Percentiles rank a stretch among this genome's conserved stretches.
These are phyloP conservation scores for Phoenix roebelenii DNA, from an alignment of 176 grass and related monocot genomes.

Conservation along the genomic window DNA sequence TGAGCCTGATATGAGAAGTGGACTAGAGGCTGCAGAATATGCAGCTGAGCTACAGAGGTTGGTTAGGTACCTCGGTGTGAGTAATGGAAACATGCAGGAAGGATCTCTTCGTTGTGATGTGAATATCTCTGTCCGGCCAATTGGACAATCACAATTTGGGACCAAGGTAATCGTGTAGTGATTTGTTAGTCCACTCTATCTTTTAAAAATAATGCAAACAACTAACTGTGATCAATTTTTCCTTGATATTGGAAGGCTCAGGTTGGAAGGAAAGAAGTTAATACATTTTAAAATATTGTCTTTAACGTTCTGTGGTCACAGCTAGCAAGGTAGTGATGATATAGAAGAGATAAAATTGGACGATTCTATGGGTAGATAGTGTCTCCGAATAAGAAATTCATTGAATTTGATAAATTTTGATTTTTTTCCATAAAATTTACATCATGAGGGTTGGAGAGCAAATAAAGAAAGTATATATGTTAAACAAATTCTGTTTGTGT, in stretches of 20 bases:
- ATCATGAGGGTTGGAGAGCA: too few species aligned
- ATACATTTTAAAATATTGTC: background rate
- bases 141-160: slow-evolving; percentile 72
- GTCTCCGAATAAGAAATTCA: too few species aligned
- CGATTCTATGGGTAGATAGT: too few species aligned
- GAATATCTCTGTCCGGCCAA: slow-evolving; percentile 70
- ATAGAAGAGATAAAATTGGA: background rate
- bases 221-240: too few species aligned
- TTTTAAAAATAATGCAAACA: too few species aligned
- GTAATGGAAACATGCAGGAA: slow-evolving; percentile 98
- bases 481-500: too few species aligned
- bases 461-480: too few species aligned
- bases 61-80: slow-evolving; percentile 77
- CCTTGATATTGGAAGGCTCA: background rate
- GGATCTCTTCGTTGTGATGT: slow-evolving; percentile 96
- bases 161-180: slow-evolving; percentile 54
- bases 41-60: slow-evolving; percentile 74
- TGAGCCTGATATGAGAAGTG: slow-evolving; percentile 75
- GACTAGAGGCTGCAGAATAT: slow-evolving; percentile 79
- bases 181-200: too few species aligned
- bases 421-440: too few species aligned
- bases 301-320: background rate
- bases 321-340: background rate
- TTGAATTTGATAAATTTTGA: too few species aligned
- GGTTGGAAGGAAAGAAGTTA: background rate